phyloP scores from a whole-genome alignment of 345 rosid genomes.

The Alliaria petiolata region DNA sequence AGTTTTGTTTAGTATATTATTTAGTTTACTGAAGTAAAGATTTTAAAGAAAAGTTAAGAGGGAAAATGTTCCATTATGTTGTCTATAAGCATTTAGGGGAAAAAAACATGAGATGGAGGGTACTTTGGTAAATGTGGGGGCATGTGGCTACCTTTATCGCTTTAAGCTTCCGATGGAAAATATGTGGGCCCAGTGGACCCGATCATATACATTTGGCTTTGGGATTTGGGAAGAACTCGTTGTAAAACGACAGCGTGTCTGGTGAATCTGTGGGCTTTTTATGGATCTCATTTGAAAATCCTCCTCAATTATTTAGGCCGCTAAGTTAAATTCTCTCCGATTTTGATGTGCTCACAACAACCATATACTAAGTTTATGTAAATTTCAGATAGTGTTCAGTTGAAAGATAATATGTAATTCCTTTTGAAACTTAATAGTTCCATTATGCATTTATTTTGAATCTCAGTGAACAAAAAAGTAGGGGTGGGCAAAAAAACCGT shows the following conservation, averaged over 20 bases:
- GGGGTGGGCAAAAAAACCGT: no score
- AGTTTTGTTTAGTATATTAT: background rate
- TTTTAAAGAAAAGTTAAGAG: background rate
- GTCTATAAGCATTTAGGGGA: background rate
- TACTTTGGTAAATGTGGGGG: background rate
- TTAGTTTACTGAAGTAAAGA: background rate
- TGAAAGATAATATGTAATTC: no score
- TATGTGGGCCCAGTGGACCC: constrained; percentile 16
- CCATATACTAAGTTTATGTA: no score
- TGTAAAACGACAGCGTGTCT: no score
- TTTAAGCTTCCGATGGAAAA: constrained; percentile 7
- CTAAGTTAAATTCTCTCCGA: no score
- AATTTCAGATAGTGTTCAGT: background rate
- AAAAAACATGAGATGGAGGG: background rate
- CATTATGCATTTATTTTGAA: background rate
- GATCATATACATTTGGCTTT: no score
- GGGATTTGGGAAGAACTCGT: no score
- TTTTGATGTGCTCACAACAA: no score
- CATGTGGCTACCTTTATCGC: constrained; percentile 21
- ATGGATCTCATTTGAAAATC: background rate
- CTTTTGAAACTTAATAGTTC: no score
- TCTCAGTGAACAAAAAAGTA: background rate
- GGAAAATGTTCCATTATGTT: background rate
- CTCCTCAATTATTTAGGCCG: no score
- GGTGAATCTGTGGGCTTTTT: background rate